These are phyloP conservation scores for Pisolithus tinctorius DNA, from an alignment of 768 basidiomycete genomes.

Conservation along the genomic window DNA sequence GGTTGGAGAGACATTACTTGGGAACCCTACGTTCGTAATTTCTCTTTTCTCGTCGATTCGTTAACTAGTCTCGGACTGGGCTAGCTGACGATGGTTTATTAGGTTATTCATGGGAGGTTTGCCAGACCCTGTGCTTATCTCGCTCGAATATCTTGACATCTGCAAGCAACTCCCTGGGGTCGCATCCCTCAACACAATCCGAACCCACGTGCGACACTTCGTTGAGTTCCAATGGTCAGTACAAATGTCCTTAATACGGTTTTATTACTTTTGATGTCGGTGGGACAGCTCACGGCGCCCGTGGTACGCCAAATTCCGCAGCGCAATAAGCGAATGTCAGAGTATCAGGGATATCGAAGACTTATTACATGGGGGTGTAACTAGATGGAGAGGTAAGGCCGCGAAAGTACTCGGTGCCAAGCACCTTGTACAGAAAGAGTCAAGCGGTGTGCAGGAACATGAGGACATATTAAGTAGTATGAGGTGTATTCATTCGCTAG, in stretches of 20 bases:
- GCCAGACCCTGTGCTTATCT: slow-evolving; percentile 62
- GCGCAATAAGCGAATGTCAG: slow-evolving; percentile 35
- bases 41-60: not conserved
- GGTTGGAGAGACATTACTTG: slow-evolving; percentile 74
- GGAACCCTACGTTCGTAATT: slow-evolving; percentile 59
- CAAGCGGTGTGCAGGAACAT: slow-evolving; percentile 1
- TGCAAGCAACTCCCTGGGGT: slow-evolving; percentile 48
- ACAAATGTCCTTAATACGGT: slow-evolving; percentile 12
- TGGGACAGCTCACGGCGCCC: slow-evolving; percentile 38
- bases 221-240: slow-evolving; percentile 59
- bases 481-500: not conserved
- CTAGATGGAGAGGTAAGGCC: slow-evolving; percentile 43
- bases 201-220: slow-evolving; percentile 63
- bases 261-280: not conserved
- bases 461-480: slow-evolving; percentile 1
- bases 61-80: not conserved
- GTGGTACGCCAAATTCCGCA: slow-evolving; percentile 53
- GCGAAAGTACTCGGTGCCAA: not conserved
- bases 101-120: slow-evolving; percentile 50
- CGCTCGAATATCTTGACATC: slow-evolving; percentile 61
- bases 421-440: not conserved
- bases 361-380: slow-evolving; percentile 38
- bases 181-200: slow-evolving; percentile 42
- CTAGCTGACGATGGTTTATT: not conserved
- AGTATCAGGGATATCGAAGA: slow-evolving; percentile 41